Evolutionary conservation across 306 rosid genomes (phyloP).

Genomic region (Cicer pinnatifidum): DNA sequence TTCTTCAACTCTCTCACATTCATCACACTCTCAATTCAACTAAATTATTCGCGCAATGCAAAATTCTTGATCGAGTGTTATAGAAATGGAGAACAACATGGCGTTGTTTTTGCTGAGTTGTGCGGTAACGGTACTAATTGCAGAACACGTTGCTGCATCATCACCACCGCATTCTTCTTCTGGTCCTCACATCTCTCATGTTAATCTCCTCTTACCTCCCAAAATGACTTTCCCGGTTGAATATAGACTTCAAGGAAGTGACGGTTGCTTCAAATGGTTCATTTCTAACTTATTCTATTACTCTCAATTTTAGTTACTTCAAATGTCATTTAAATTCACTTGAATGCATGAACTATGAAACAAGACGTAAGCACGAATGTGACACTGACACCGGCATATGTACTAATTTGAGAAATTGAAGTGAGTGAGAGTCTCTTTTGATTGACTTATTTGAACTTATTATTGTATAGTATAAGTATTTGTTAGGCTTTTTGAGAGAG

Average conservation of each 20-base stretch:
- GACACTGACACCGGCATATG: not conserved
- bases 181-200: slow-evolving; percentile 93
- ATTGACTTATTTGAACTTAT: too few relatives aligned
- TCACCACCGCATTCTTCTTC: slow-evolving; percentile 52
- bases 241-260: slow-evolving; percentile 87
- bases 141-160: slow-evolving; percentile 27
- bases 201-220: slow-evolving; percentile 82
- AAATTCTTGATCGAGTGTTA: not conserved
- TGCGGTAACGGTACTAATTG: not conserved
- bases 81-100: slow-evolving; percentile 23
- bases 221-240: slow-evolving; percentile 83
- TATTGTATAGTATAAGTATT: too few relatives aligned
- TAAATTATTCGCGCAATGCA: not conserved
- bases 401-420: not conserved
- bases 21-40: not conserved
- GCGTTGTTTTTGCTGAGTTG: slow-evolving; percentile 21
- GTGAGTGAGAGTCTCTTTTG: too few relatives aligned
- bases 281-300: not conserved
- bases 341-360: not conserved
- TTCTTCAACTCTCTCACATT: not conserved
- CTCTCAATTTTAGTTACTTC: not conserved
- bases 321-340: not conserved
- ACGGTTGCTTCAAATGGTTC: slow-evolving; percentile 92
- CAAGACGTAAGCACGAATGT: not conserved
- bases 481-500: not conserved